Evolutionary conservation across 139 green algal species (phyloP).

Genomic region (Chlorella sp.): DNA sequence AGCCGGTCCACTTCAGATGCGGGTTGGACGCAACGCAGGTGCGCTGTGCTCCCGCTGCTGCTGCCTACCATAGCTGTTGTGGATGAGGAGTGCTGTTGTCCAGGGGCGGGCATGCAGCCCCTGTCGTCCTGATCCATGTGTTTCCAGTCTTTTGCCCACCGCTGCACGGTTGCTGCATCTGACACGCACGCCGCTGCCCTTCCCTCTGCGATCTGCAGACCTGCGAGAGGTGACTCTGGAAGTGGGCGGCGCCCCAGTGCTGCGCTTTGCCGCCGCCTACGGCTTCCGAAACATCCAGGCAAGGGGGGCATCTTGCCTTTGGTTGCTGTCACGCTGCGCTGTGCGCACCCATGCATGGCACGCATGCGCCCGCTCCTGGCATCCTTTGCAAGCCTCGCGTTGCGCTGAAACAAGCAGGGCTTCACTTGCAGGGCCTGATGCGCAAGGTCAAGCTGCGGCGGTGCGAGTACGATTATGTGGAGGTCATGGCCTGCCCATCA

Average conservation of each 20-base stretch:
- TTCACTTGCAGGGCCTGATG: slow-evolving; percentile 71
- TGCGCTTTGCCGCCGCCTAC: slow-evolving; percentile 89
- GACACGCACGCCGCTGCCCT: not conserved
- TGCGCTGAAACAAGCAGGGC: not conserved
- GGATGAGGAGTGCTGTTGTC: too few relatives aligned
- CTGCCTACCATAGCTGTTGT: not conserved
- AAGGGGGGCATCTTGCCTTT: too few relatives aligned
- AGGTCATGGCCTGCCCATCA: slow-evolving; percentile 97
- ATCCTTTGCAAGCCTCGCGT: too few relatives aligned
- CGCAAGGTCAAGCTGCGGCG: slow-evolving; percentile 82
- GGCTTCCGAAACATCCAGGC: slow-evolving; percentile 98
- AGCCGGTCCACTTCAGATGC: slow-evolving; percentile 69
- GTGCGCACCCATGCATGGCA: too few relatives aligned
- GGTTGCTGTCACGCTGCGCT: too few relatives aligned
- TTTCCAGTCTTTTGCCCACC: too few relatives aligned
- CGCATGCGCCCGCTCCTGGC: too few relatives aligned
- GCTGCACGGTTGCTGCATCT: not conserved
- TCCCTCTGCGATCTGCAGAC: slow-evolving; percentile 72
- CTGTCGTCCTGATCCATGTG: too few relatives aligned
- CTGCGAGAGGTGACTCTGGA: slow-evolving; percentile 72
- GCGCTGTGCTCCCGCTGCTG: not conserved
- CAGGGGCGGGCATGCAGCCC: too few relatives aligned
- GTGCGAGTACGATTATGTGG: slow-evolving; percentile 94
- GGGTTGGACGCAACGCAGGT: slow-evolving; percentile 53
- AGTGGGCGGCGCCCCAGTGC: slow-evolving; percentile 54